A percentile compares a stretch with the other conserved stretches of the same genome.
Evolutionary conservation across 2,329 filamentous ascomycete genomes (phyloP).

Genomic region (Talaromyces sp.): DNA sequence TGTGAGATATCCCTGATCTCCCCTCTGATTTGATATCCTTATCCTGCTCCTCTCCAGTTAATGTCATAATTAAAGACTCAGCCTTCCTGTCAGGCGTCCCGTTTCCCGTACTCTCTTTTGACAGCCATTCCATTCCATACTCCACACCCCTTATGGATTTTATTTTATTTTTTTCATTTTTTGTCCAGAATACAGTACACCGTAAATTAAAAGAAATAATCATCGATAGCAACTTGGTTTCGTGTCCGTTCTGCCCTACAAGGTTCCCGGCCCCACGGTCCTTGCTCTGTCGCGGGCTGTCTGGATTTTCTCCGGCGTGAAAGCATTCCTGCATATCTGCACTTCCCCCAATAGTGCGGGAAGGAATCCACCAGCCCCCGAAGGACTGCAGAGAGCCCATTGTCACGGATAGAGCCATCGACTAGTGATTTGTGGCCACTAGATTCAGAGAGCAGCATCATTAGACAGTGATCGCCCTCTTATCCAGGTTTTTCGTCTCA

Average conservation of each 20-base stretch:
- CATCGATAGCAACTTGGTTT: not conserved
- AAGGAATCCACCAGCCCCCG: not conserved
- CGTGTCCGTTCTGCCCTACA: constrained; percentile 9
- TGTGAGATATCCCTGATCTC: not conserved
- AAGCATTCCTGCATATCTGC: not conserved
- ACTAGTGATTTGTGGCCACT: too few relatives aligned
- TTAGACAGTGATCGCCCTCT: not conserved
- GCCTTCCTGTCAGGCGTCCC: constrained; percentile 9
- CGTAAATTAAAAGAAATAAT: too few relatives aligned
- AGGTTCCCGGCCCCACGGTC: constrained; percentile 6
- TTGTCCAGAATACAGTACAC: not conserved
- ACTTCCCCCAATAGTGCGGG: not conserved
- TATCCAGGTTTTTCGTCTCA: not conserved
- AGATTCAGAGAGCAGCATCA: not conserved
- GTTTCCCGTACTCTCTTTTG: not conserved
- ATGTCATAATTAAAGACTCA: not conserved
- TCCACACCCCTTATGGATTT: not conserved
- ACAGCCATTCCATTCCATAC: not conserved
- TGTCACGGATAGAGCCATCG: too few relatives aligned
- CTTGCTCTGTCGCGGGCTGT: not conserved
- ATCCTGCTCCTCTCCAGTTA: too few relatives aligned
- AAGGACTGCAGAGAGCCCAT: not conserved
- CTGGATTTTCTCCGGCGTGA: not conserved
- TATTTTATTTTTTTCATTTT: not conserved
- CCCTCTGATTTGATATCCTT: not conserved